Base-by-base conservation (phyloP, 306 rosid species). In the Cicer pinnatifidum region DNA sequence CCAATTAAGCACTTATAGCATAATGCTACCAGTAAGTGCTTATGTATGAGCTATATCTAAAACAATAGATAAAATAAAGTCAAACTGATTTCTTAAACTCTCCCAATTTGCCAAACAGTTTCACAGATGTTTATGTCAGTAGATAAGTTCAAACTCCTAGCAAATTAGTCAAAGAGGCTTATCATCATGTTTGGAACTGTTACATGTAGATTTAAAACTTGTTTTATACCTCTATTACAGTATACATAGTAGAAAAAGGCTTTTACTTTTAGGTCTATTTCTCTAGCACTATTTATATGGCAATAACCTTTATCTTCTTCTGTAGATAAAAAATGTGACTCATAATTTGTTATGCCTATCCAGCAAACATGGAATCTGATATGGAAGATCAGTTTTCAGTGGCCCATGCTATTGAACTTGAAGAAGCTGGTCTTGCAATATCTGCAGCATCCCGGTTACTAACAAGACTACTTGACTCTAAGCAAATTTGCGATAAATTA, bases 391-490 rank as follows among this genome's bases (percentile, higher is more conserved):
- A 75, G 68, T 84, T 81, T 73, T 89, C 89, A 28, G 91, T 76
- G 58, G 84, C 83, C 72, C 82, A 88, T 68, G 82, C 80, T 60
- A 68, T 93, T 16, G 89, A 89, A 88, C 57, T 91, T 10, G 96
- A 91, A 85, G 97, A 93, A 88, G 97, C 93, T 7, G 89, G 98
- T 46, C 91, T 85, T 62, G 98, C 90, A 46, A 87, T 93, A 74
- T 91, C 98, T 23, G 92, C 97, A 38, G 93, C 90, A 62, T 85
- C 97, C 76, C 87, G 89, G n/a, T 77, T 91, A 39, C 54, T 93
- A 59, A 86, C 92, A 20, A 89, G 82, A 78, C 85, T 93, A 53
- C 89, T 93, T 0, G 90, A 88, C 57, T 82, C 71, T 54, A 70
- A 80, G 79, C 67, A 75, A 79, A 85, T 93, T 64, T 15, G 68